Evolutionary conservation across 305 asterid genomes (phyloP), one percentile per base, ranked within the genome.

Genomic region (Fraxinus latifolia): DNA sequence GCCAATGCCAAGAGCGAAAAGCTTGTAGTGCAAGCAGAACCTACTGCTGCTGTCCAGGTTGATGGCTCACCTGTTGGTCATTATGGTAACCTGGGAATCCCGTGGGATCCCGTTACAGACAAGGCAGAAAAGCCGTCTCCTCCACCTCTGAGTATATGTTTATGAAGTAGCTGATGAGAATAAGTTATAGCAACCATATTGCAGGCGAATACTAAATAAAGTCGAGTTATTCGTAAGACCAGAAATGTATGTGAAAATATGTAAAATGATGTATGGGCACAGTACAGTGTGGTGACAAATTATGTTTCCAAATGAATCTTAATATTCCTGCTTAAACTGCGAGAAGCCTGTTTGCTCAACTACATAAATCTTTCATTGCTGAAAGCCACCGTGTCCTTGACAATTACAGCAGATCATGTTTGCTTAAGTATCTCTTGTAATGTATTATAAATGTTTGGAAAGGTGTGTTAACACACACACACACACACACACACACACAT

Each of bases 71-170:
- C 71, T 42, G 84, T 75, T 77, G 82, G 82, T 83, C 87, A 77
- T 25, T 88, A 90, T 55, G 88, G 88, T 67, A 82, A 82, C 25
- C 86, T 84, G 85, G 90, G 82, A 29, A 79, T 85, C 17, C 55
- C 29, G 0, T 86, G 87, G 89, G 92, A 85, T 67, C 84, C 90
- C 5, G 80, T 86, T 25, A 50, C 86, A 5, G 82, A 78, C 21
- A 84, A 81, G 82, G 81, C 88, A 55, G 82, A 47, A 14, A 88
- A 86, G 81, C 39, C 84, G 4, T 32, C 89, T 21, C 62, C 91
- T 82, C 74, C 93, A 36, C 88, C 92, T 14, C 86, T 90, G 50
- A 72, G 88, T 78, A 78, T 93, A 74, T 93, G 94, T 83, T 91
- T 82, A 83, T 91, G 89, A 88, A 29, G 76, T 27, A n/a, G 4